Conservation (phyloP, 345 rosid species). For the Eucalyptus polybractea region DNA sequence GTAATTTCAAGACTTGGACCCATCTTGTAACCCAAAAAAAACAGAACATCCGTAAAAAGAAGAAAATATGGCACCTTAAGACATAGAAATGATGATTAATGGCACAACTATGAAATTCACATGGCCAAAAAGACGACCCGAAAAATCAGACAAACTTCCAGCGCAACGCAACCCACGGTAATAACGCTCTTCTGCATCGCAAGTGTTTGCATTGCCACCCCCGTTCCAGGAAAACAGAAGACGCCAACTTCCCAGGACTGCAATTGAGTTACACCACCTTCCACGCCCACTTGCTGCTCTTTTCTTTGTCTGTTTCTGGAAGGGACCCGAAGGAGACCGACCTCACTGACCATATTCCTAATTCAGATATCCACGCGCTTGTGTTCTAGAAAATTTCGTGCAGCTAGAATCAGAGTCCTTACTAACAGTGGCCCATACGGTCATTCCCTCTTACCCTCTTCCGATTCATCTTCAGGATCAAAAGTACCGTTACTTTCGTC, state of each 20-base stretch:
- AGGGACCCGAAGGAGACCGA: background rate
- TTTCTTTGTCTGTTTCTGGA: background rate
- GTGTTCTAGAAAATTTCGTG: background rate
- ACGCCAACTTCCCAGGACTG: background rate
- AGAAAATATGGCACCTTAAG: background rate
- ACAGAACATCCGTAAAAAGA: background rate
- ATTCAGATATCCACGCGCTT: background rate
- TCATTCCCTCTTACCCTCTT: conserved; percentile 78
- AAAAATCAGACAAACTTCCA: background rate
- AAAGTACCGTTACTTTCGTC: background rate
- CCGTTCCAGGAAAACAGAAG: background rate
- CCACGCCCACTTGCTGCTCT: background rate
- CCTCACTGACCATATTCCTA: background rate
- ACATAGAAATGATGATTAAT: background rate
- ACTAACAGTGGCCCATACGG: background rate
- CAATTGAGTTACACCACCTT: background rate
- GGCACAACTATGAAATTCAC: background rate
- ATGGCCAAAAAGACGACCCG: background rate
- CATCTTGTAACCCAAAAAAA: background rate
- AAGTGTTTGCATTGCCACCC: background rate
- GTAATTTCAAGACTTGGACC: background rate
- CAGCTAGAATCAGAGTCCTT: background rate
- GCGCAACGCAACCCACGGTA: background rate
- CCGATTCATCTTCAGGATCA: conserved; percentile 38
- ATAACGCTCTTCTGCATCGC: background rate